Percentiles rank a stretch among this genome's conserved stretches.
Conservation (phyloP, 257 asterid genomes). For the Phtheirospermum japonicum region DNA sequence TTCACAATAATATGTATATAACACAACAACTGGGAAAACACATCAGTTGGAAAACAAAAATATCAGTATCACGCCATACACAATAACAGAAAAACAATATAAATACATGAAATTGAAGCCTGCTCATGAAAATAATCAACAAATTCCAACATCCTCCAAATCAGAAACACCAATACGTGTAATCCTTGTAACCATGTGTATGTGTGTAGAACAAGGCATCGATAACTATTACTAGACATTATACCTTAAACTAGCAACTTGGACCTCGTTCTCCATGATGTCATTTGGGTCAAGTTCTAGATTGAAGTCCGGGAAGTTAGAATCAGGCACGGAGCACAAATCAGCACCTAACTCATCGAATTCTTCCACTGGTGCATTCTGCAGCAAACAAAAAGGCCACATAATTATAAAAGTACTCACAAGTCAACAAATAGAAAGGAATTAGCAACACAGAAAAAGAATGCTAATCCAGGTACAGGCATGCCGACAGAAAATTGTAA, state of each 20-base stretch:
- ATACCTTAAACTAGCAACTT: conserved; percentile 50
- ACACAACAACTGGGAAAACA: background rate
- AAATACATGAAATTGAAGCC: background rate
- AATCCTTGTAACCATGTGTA: background rate
- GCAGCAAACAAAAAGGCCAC: conserved; percentile 27
- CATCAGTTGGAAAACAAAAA: conserved; percentile 1
- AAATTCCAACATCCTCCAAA: conserved; percentile 12
- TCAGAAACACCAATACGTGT: conserved; percentile 4
- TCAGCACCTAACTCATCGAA: conserved; percentile 45
- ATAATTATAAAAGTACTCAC: conserved; percentile 19
- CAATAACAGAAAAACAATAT: background rate
- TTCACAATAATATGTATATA: background rate
- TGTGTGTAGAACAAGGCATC: background rate
- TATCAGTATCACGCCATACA: background rate
- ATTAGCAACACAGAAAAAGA: conserved; percentile 11
- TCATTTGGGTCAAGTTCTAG: conserved; percentile 36
- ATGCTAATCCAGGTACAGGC: background rate
- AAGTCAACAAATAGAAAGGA: conserved; percentile 4
- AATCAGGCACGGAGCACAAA: conserved; percentile 38
- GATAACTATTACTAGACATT: background rate
- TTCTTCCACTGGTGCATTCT: conserved; percentile 40
- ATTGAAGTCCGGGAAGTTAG: conserved; percentile 34
- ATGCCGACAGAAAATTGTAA: background rate
- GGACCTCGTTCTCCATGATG: conserved; percentile 32
- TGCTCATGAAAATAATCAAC: background rate